Evolutionary conservation across 345 rosid species (phyloP).

Genomic region (Eucalyptus melliodora): DNA sequence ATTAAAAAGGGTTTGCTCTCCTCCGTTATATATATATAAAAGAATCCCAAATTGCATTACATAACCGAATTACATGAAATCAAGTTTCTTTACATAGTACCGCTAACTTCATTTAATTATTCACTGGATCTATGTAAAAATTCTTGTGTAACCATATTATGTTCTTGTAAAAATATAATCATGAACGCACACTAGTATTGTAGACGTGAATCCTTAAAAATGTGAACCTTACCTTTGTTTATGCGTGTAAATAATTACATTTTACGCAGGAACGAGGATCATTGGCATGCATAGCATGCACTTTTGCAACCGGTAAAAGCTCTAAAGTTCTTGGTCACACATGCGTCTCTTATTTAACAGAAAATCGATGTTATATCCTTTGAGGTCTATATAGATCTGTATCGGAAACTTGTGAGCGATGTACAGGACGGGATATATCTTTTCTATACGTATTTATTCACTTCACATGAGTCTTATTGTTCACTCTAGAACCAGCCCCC

Average conservation of each 20-base stretch:
- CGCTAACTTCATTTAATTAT: background rate
- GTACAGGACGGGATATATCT: background rate
- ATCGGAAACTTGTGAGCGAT: background rate
- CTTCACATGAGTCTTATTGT: background rate
- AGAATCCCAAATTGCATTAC: background rate
- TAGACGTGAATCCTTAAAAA: background rate
- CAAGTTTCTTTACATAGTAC: background rate
- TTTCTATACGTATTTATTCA: background rate
- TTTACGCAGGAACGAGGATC: background rate
- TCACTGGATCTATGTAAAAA: background rate
- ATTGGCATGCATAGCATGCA: background rate
- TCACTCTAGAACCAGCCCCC: background rate
- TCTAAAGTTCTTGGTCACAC: background rate
- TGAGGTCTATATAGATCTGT: background rate
- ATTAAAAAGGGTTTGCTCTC: background rate
- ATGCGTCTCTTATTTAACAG: background rate
- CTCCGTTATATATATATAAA: background rate
- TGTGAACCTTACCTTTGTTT: background rate
- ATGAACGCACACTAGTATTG: background rate
- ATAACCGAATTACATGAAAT: background rate
- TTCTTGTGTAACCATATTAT: background rate
- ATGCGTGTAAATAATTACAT: background rate
- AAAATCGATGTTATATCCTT: background rate
- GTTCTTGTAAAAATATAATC: background rate
- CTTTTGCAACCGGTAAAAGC: background rate